phyloP scores from a whole-genome alignment of 768 basidiomycete genomes.

The Pseudohyphozyma bogoriensis region DNA sequence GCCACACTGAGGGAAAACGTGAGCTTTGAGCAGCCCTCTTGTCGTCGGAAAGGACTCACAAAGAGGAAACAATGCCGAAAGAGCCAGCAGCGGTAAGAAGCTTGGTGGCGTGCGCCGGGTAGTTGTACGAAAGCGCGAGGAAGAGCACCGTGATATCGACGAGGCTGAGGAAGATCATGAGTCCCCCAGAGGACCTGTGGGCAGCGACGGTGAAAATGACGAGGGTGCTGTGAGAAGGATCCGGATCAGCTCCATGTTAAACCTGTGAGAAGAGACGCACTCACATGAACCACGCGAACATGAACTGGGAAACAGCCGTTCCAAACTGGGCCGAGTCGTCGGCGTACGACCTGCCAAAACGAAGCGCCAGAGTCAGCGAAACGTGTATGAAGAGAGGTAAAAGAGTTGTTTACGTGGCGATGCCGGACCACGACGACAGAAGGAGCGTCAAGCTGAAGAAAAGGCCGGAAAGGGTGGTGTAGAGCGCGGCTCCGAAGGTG shows the following conservation, averaged over 20 bases:
- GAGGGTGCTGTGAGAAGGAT: not conserved
- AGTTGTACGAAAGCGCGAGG: not conserved
- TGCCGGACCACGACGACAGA: not conserved
- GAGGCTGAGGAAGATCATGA: not conserved
- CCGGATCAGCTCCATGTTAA: too few relatives aligned
- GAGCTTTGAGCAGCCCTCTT: not conserved
- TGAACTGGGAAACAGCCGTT: not conserved
- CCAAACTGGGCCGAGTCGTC: not conserved
- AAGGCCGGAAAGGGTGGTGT: conserved; percentile 2
- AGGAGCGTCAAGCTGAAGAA: not conserved
- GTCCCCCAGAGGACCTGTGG: not conserved
- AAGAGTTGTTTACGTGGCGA: not conserved
- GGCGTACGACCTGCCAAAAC: too few relatives aligned
- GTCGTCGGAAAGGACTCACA: not conserved
- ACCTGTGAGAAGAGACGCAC: too few relatives aligned
- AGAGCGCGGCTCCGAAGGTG: conserved; percentile 1
- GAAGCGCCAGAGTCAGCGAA: too few relatives aligned
- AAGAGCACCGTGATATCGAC: conserved; percentile 1
- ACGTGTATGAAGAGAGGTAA: too few relatives aligned
- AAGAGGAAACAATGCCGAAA: not conserved
- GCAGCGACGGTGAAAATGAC: not conserved
- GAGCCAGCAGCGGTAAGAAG: not conserved
- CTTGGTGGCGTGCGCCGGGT: not conserved
- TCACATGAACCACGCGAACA: not conserved
- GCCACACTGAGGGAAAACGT: not conserved